These are phyloP conservation scores for Chrysanthemum lavandulifolium DNA, from an alignment of 129 eudicot species.

Conservation along the genomic window DNA sequence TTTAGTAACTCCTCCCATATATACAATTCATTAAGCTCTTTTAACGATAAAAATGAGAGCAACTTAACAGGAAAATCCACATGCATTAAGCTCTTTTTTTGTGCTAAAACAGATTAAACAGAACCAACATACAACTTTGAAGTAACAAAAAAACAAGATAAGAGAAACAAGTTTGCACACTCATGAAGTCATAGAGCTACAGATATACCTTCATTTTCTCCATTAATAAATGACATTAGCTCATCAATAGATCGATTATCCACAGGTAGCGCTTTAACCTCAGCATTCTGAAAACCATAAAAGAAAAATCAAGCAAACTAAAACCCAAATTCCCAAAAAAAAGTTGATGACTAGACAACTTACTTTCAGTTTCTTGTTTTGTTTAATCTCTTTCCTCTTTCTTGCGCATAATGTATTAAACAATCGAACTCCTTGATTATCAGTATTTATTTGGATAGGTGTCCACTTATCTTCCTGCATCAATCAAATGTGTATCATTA, in stretches of 20 bases:
- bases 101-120: background rate
- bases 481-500: conserved; percentile 15
- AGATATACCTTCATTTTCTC: conserved; percentile 46
- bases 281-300: conserved; percentile 34
- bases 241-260: conserved; percentile 73
- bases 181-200: background rate
- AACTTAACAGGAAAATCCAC: background rate
- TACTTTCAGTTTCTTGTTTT: conserved; percentile 50
- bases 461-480: conserved; percentile 65
- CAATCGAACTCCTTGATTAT: conserved; percentile 64
- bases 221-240: conserved; percentile 70
- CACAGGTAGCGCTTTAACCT: conserved; percentile 43
- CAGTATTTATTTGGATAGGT: conserved; percentile 53
- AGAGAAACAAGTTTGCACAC: background rate
- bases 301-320: background rate
- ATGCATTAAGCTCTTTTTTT: background rate
- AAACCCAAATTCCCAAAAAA: background rate
- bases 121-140: background rate
- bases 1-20: background rate
- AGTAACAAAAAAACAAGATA: conserved; percentile 15
- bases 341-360: background rate
- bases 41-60: background rate
- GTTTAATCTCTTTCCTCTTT: conserved; percentile 42
- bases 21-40: no score
- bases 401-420: conserved; percentile 63